Conservation (phyloP, 257 asterid species). For the Catharanthus roseus region DNA sequence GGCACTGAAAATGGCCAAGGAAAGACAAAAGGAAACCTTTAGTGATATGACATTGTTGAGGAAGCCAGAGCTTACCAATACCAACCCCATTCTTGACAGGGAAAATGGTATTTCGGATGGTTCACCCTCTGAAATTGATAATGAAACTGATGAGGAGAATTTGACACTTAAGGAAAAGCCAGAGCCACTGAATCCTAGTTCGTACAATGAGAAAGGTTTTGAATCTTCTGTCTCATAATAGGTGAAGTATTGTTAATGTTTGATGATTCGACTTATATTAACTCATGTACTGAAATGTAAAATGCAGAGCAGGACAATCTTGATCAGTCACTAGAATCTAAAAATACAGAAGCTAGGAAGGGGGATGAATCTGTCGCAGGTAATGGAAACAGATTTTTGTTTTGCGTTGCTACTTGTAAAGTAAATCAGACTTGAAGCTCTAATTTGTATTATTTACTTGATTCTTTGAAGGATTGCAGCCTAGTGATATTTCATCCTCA, state of each 20-base stretch:
- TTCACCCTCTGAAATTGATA: slow-evolving; percentile 15
- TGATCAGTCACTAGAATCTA: slow-evolving; percentile 18
- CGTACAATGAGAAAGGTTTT: slow-evolving; percentile 32
- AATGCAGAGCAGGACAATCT: slow-evolving; percentile 9
- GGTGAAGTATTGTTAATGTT: slow-evolving; percentile 16
- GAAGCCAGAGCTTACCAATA: slow-evolving; percentile 54
- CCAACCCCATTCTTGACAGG: slow-evolving; percentile 21
- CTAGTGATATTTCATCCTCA: slow-evolving; percentile 26
- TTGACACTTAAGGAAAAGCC: slow-evolving; percentile 40
- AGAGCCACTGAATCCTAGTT: slow-evolving; percentile 27
- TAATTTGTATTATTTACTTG: slow-evolving; percentile 19
- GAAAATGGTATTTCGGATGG: slow-evolving; percentile 27
- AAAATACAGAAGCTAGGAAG: slow-evolving; percentile 23
- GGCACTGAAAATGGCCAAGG: slow-evolving; percentile 58
- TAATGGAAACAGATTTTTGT: slow-evolving; percentile 28
- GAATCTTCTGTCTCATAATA: slow-evolving; percentile 24
- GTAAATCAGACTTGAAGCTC: slow-evolving; percentile 7
- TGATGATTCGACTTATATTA: slow-evolving; percentile 20
- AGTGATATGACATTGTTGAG: slow-evolving; percentile 68
- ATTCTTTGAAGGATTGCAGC: slow-evolving; percentile 66
- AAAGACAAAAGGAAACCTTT: slow-evolving; percentile 51
- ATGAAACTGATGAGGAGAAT: slow-evolving; percentile 23
- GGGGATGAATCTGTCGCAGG: slow-evolving; percentile 45
- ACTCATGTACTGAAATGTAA: slow-evolving; percentile 17
- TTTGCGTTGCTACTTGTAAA: neutral